phyloP scores from a whole-genome alignment of 1,139 yeast genomes.

The Maudiozyma humilis region DNA sequence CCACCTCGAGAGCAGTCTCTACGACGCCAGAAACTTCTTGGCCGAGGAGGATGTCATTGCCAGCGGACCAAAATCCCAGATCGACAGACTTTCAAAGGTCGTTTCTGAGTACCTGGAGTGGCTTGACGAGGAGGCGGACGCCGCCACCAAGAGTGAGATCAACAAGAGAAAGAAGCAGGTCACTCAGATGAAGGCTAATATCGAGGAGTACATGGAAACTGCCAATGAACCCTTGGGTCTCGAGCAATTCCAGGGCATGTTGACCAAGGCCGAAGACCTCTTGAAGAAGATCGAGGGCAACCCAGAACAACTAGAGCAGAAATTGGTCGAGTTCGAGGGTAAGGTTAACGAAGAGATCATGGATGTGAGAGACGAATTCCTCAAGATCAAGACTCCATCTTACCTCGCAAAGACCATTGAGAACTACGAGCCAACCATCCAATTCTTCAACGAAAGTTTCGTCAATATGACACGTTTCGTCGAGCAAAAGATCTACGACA shows the following conservation, averaged over 20 bases:
- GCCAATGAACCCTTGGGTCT: constrained; percentile 33
- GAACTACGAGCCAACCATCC: constrained; percentile 7
- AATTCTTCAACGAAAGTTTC: constrained; percentile 9
- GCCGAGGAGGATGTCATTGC: constrained; percentile 40
- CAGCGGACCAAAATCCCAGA: constrained; percentile 33
- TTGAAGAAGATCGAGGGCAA: constrained; percentile 8
- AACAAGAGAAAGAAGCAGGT: constrained; percentile 31
- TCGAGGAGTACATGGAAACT: constrained; percentile 31
- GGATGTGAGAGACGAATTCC: constrained; percentile 8
- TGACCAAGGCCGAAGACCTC: constrained; percentile 14
- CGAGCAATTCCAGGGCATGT: constrained; percentile 35
- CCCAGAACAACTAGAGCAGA: constrained; percentile 9
- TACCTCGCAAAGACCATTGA: constrained; percentile 6
- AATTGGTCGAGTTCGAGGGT: constrained; percentile 13
- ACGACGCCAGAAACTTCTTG: constrained; percentile 46
- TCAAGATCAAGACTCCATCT: constrained; percentile 10
- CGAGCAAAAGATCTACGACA: constrained; percentile 9
- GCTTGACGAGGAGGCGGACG: constrained; percentile 69
- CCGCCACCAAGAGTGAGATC: constrained; percentile 37
- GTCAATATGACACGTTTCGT: constrained; percentile 9
- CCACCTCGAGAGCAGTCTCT: constrained; percentile 49
- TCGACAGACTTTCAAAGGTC: constrained; percentile 33
- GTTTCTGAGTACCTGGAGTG: constrained; percentile 58
- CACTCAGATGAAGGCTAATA: constrained; percentile 23
- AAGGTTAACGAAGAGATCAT: constrained; percentile 7